Percentiles rank a stretch among this genome's conserved stretches.
Conservation (phyloP, 2,329 filamentous ascomycete genomes). For the Trichoderma semiorbis region DNA sequence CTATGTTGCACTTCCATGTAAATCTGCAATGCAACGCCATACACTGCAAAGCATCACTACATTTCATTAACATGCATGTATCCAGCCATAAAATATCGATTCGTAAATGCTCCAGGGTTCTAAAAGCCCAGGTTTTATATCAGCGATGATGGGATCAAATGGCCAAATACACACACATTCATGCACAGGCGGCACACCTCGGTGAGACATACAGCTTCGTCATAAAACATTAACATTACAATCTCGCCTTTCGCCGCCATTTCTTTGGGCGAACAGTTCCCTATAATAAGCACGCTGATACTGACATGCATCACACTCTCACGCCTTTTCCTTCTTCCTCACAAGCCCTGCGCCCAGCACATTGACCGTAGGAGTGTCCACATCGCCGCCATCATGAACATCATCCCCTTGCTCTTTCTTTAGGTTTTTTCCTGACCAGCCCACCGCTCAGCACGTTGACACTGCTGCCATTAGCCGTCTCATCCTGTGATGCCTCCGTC, state of each 20-base stretch:
- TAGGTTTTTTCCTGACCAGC: slow-evolving; percentile 54
- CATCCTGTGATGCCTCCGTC: slow-evolving; percentile 19
- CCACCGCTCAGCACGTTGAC: slow-evolving; percentile 48
- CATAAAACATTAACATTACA: not conserved
- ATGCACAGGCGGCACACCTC: not conserved
- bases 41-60: not conserved
- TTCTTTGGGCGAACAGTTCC: not conserved
- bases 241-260: not conserved
- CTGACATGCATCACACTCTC: not conserved
- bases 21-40: not conserved
- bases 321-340: slow-evolving; percentile 54
- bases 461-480: slow-evolving; percentile 19
- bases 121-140: not conserved
- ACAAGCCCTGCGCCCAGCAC: slow-evolving; percentile 49
- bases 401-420: slow-evolving; percentile 35
- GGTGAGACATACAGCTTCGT: not conserved
- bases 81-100: not conserved
- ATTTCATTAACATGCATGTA: not conserved
- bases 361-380: slow-evolving; percentile 36
- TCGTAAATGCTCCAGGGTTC: not conserved
- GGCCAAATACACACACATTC: not conserved
- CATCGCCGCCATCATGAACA: slow-evolving; percentile 2
- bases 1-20: not conserved
- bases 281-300: not conserved
- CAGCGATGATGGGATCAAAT: not conserved